phyloP scores from a whole-genome alignment of 805 yeast species.

The Sugiyamaella americana region DNA sequence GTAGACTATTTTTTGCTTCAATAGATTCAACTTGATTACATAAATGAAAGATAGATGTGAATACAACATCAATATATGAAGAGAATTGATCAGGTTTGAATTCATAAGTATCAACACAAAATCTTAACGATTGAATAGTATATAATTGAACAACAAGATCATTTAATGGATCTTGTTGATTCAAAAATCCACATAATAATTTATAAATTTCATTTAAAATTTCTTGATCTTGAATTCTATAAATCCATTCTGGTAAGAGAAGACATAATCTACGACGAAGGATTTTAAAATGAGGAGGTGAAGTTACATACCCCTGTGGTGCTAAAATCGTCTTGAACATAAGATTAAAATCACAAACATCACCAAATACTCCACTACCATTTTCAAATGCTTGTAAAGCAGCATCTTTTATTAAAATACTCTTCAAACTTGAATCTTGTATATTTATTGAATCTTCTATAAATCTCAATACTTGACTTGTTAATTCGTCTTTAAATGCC shows the following conservation, averaged over 20 bases:
- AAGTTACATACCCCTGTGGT: slow-evolving; percentile 51
- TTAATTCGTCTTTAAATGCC: background rate
- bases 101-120: slow-evolving; percentile 80
- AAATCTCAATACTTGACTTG: slow-evolving; percentile 36
- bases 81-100: slow-evolving; percentile 62
- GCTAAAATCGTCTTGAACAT: slow-evolving; percentile 53
- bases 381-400: slow-evolving; percentile 78
- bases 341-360: slow-evolving; percentile 61
- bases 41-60: slow-evolving; percentile 43
- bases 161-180: slow-evolving; percentile 38
- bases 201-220: slow-evolving; percentile 55
- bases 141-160: slow-evolving; percentile 81
- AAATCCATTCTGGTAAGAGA: slow-evolving; percentile 75
- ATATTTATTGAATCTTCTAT: slow-evolving; percentile 40
- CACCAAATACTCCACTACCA: slow-evolving; percentile 59
- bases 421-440: slow-evolving; percentile 35
- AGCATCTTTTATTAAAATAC: slow-evolving; percentile 68
- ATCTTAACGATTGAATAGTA: slow-evolving; percentile 61
- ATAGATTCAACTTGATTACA: slow-evolving; percentile 47
- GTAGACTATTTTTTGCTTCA: slow-evolving; percentile 69
- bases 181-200: slow-evolving; percentile 47
- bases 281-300: slow-evolving; percentile 37
- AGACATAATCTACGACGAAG: slow-evolving; percentile 72
- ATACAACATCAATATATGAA: slow-evolving; percentile 52
- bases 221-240: slow-evolving; percentile 54